These are phyloP conservation scores for Cordia subcordata DNA, from an alignment of 257 asterid species.

Conservation along the genomic window DNA sequence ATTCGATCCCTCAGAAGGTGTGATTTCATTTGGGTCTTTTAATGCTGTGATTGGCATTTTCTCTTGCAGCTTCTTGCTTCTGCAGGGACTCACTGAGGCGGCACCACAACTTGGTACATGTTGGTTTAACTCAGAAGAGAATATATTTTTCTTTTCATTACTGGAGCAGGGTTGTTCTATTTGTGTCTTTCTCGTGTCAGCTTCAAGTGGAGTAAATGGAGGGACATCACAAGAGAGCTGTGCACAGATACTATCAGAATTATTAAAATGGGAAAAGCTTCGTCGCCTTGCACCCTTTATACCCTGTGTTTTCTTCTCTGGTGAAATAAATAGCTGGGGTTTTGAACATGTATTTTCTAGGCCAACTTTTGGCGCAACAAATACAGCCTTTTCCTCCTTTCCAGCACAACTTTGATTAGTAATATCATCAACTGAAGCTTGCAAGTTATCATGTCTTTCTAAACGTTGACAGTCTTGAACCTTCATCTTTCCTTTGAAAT, in stretches of 20 bases:
- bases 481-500: constrained; percentile 27
- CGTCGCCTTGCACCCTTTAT: constrained; percentile 14
- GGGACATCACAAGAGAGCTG: constrained; percentile 18
- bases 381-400: constrained; percentile 13
- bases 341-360: constrained; percentile 15
- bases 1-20: constrained; percentile 20
- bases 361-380: constrained; percentile 15
- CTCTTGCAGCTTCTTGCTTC: constrained; percentile 26
- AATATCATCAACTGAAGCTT: constrained; percentile 8
- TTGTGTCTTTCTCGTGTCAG: constrained; percentile 1
- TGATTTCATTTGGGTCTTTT: constrained; percentile 11
- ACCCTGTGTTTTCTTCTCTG: constrained; percentile 6
- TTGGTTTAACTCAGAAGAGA: constrained; percentile 19
- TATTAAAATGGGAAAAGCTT: constrained; percentile 23
- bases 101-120: constrained; percentile 15
- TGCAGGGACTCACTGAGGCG: constrained; percentile 24
- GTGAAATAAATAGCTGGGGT: constrained; percentile 14
- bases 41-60: constrained; percentile 26
- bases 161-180: constrained; percentile 18
- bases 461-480: constrained; percentile 19
- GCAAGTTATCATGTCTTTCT: constrained; percentile 11
- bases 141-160: constrained; percentile 9
- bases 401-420: constrained; percentile 21
- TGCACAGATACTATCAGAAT: constrained; percentile 5
- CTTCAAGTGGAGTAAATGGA: constrained; percentile 20